Conservation (phyloP, 2,329 filamentous ascomycete genomes). For the Capronia coronata region DNA sequence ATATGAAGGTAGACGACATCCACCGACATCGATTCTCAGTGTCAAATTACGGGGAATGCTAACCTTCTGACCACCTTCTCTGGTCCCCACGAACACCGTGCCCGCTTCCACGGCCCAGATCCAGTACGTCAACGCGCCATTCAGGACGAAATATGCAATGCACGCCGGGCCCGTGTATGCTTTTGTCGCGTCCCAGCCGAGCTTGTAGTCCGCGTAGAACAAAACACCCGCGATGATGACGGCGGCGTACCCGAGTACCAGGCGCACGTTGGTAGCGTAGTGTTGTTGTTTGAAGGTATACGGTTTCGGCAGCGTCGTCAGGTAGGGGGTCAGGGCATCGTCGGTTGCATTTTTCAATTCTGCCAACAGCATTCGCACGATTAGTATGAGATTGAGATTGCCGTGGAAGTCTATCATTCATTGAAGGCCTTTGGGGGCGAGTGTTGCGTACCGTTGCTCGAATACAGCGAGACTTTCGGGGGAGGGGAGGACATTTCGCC, state of each 20-base stretch:
- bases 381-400: background rate
- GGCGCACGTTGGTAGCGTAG: constrained; percentile 70
- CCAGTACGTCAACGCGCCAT: constrained; percentile 74
- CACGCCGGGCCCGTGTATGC: constrained; percentile 74
- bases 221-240: constrained; percentile 73
- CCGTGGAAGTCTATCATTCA: background rate
- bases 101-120: constrained; percentile 75
- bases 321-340: constrained; percentile 88
- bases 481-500: constrained; percentile 7
- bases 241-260: constrained; percentile 74
- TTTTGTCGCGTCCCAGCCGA: constrained; percentile 83
- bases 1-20: background rate
- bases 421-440: background rate
- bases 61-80: constrained; percentile 60
- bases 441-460: constrained; percentile 36
- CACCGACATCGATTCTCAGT: too few relatives aligned
- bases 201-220: constrained; percentile 86
- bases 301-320: constrained; percentile 66
- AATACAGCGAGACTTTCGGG: constrained; percentile 42
- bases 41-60: constrained; percentile 17
- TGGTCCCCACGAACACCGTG: constrained; percentile 70
- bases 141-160: constrained; percentile 69
- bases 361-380: constrained; percentile 35
- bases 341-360: constrained; percentile 96
- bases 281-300: constrained; percentile 70